Base-by-base conservation (phyloP, 1,284 basidiomycete species). In the Cutaneotrichosporon mucoides region DNA sequence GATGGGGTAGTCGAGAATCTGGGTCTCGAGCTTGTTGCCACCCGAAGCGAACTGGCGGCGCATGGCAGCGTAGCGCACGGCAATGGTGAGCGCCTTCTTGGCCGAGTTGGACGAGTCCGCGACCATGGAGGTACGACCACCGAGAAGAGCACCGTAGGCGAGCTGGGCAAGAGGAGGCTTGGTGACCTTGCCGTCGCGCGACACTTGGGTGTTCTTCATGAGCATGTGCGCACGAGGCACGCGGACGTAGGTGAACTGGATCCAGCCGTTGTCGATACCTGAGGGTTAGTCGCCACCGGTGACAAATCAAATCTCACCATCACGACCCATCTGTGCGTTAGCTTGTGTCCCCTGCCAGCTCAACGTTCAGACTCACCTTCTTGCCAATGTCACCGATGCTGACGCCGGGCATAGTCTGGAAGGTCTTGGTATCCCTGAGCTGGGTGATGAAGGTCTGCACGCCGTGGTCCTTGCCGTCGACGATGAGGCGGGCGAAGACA, bases 171-270 rank as follows among this genome's bases (percentile, higher is more conserved):
- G 79, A 45, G 83, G 81, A 7, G 77, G 77, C 54, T 79, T 76
- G 24, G 77, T 73, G 42, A 79, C 76, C 8, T 64, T 60, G 10
- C 77, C 77, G 34, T 83, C 79, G 16, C 82, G 77, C 3, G 81
- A 70, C 7, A 77, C 76, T 69, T 84, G 83, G 40, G 82, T 82
- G 73, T 84, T 81, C 75, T 84, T 84, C 82, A 84, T 84, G 66
- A 84, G 79, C 81, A 84, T 83, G 70, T 78, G 68, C 2, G 82
- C 80, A 55, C 83, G 79, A 7, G 83, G 83, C 15, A 84, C 81
- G 57, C 82, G 79, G 55, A 96, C 85, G 71, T 89, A 86, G 68
- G 91, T 86, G 69, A 98, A 89, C 79, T 94, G 86, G 64, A 98
- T 84, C 55, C 84, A 81, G 61, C 85, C 88, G 67, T 86, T 83